Percentiles rank a stretch among this genome's conserved stretches.
These are phyloP conservation scores for Naganishia liquefaciens DNA, from an alignment of 1,284 basidiomycete genomes.

Conservation along the genomic window DNA sequence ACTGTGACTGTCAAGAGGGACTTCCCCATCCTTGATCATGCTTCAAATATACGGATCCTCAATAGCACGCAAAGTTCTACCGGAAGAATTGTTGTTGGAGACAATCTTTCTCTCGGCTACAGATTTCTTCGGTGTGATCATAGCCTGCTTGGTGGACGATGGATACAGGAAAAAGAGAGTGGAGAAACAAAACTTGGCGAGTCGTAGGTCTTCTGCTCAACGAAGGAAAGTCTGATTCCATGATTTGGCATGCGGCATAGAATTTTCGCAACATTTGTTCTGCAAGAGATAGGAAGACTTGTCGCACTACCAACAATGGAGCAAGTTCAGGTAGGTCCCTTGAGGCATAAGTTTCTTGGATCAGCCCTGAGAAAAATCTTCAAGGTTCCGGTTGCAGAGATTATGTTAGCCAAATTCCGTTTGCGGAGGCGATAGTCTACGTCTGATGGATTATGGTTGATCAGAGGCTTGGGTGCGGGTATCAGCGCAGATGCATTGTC, in stretches of 20 bases:
- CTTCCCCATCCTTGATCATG: background rate
- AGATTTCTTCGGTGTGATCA: constrained; percentile 84
- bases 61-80: constrained; percentile 71
- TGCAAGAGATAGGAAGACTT: constrained; percentile 70
- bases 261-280: constrained; percentile 76
- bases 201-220: constrained; percentile 44
- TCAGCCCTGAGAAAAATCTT: background rate
- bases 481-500: constrained; percentile 73
- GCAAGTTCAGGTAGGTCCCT: background rate
- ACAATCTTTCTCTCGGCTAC: constrained; percentile 63
- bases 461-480: constrained; percentile 82
- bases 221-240: background rate
- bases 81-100: constrained; percentile 75
- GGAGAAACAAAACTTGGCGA: constrained; percentile 58
- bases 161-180: constrained; percentile 60
- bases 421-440: no score
- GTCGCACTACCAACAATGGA: background rate
- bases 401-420: background rate
- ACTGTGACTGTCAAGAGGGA: background rate
- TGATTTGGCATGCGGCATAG: constrained; percentile 52
- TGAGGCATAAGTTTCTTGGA: no score
- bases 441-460: background rate
- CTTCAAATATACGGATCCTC: constrained; percentile 61
- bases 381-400: constrained; percentile 8
- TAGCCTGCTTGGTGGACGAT: constrained; percentile 82